Evolutionary conservation across 2,329 filamentous ascomycete genomes (phyloP), one percentile per base, ranked within the genome.

Genomic region (Paecilomyces fulvus): DNA sequence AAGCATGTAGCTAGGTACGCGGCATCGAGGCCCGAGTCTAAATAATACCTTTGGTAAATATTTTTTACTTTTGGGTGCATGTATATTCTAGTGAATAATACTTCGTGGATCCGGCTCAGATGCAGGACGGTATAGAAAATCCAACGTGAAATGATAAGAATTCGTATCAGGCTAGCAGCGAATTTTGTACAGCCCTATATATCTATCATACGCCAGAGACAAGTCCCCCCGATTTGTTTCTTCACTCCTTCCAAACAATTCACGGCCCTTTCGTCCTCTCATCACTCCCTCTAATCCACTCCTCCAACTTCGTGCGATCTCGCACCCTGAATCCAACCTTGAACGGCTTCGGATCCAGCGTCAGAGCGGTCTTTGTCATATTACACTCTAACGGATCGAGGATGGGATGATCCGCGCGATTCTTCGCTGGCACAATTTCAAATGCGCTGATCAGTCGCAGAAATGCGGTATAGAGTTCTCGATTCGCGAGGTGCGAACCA

Each of bases 301-400:
- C 59, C 63, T 77, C 70, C 58, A 84, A 59, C 60, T 66, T 69
- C 43, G 60, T 66, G 59, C 73, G 69, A 61, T 83, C 72, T 46
- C 83, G 73, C 3, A 79, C 72, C 59, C 70, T 73, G 56, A 84
- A 77, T 0, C 80, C 78, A 51, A 82, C 75, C 70, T 85, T 85
- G 69, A 86, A 86, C 1, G 80, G 79, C 69, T 83, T 84, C 0
- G 83, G 83, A 61, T 86, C 82, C 2, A 80, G 81, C 0, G 82
- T 84, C 67, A 86, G 67, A 8, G 79, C 78, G 0, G 83, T 85
- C 0, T 82, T 77, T 20, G 79, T 79, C 1, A 72, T 69, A 63
- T 80, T 85, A 62, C 81, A 84, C 30, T 82, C 80, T 43, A 86
- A 74, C 0, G 79, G 73, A 64, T 86, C 75, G 60, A 85, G 69